Conservation (phyloP, 225 moss, liverwort and hornwort species). For the Polytrichum formosum region DNA sequence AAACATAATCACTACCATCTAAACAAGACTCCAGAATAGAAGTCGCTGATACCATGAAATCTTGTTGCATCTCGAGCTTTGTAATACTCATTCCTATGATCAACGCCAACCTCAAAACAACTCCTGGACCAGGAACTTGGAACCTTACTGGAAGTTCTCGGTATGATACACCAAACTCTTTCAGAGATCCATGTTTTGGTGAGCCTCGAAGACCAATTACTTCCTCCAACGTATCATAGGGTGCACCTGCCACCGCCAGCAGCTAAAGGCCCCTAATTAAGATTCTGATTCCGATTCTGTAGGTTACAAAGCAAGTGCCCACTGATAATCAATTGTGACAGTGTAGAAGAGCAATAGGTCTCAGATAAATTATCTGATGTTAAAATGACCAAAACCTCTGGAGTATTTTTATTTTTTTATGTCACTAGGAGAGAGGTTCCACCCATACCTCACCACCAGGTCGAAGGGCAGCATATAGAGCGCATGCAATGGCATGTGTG, state of each 20-base stretch:
- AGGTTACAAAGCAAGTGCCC: neutral
- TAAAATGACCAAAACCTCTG: neutral
- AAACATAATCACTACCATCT: too few relatives aligned
- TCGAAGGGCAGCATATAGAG: slow-evolving; percentile 80
- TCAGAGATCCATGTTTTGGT: slow-evolving; percentile 72
- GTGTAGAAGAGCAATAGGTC: neutral
- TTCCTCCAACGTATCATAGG: slow-evolving; percentile 92
- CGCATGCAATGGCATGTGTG: slow-evolving; percentile 97
- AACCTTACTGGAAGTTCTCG: slow-evolving; percentile 77
- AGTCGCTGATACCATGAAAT: too few relatives aligned
- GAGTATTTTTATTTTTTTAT: too few relatives aligned
- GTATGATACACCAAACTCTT: slow-evolving; percentile 86
- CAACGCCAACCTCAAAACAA: too few relatives aligned
- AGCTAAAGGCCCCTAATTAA: slow-evolving; percentile 52
- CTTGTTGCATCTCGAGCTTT: too few relatives aligned
- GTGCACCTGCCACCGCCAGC: slow-evolving; percentile 91
- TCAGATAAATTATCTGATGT: neutral
- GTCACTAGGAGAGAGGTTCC: neutral
- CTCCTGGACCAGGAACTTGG: neutral
- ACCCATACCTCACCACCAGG: slow-evolving; percentile 78
- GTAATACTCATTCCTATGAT: too few relatives aligned
- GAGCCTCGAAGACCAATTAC: slow-evolving; percentile 86
- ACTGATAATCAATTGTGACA: neutral
- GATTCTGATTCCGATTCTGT: slow-evolving; percentile 10
- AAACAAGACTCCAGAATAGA: too few relatives aligned